Evolutionary conservation across 1,284 basidiomycete species (phyloP), one percentile per base, ranked within the genome.

Genomic region (Hemileia vastatrix): DNA sequence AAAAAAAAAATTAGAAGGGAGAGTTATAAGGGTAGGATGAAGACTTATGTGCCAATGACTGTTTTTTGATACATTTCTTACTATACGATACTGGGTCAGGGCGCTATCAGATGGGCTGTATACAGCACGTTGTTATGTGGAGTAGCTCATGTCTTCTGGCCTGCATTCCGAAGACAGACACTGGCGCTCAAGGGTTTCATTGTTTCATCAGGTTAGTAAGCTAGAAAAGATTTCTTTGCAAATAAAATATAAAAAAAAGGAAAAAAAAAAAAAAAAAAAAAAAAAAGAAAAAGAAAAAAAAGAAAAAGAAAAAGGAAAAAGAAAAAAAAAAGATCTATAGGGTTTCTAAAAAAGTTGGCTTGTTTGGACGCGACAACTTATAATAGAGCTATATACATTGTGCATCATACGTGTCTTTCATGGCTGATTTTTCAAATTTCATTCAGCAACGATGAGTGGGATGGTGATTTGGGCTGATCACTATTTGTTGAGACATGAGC

Each of bases 161-260:
- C 55, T 2, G 47, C 49, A 23, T 57, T 57, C n/a, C 55, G 87
- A 66, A 82, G 84, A 53, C 88, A 90, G 76, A 87, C 87, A 0
- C 79, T 88, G 44, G 83, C 85, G 1, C 83, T 90, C 78, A 92
- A 92, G 76, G 83, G 81, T 1, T 90, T 88, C 75, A 76, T 87
- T 19, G 79, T 86, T 5, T 81, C 83, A 15, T 77, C 78, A 67
- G 83, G 81, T 85, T 77, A 76, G 50, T 64, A 71, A 67, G 32
- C 77, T 75, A 49, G n/a, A 19, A 3, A 19, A 11, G 11, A 19
- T 23, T 18, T 48, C 33, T 49, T 49, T 18, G 5, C 24, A 13
- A 47, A 47, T 24, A n/a, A 23, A 45, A 27, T 6, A 9, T 36
- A 9, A 11, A 5, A 1, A n/a, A n/a, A n/a, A n/a, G n/a, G n/a